These are phyloP conservation scores for Leucosporidium creatinivorum DNA, from an alignment of 768 basidiomycete genomes.

Conservation along the genomic window DNA sequence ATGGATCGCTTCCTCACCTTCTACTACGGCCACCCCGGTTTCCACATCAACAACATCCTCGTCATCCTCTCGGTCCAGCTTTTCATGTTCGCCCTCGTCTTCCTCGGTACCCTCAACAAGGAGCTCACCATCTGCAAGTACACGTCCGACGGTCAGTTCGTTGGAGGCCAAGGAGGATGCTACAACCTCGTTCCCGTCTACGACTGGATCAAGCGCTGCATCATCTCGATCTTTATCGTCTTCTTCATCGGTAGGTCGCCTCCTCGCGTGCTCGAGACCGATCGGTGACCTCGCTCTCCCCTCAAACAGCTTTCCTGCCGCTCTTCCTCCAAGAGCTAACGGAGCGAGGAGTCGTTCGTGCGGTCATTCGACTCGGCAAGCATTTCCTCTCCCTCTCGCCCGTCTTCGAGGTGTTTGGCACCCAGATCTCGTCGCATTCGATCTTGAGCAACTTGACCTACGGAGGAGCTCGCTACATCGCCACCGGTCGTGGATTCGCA, in stretches of 20 bases:
- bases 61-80: slow-evolving; percentile 94
- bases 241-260: slow-evolving; percentile 59
- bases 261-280: slow-evolving; percentile 60
- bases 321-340: slow-evolving; percentile 63
- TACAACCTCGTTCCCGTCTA: slow-evolving; percentile 91
- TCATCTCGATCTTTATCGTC: slow-evolving; percentile 96
- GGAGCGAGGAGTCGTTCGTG: slow-evolving; percentile 87
- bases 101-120: slow-evolving; percentile 84
- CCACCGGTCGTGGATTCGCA: slow-evolving; percentile 97
- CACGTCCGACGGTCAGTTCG: slow-evolving; percentile 59
- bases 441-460: slow-evolving; percentile 95
- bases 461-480: slow-evolving; percentile 96
- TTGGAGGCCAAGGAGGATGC: slow-evolving; percentile 75
- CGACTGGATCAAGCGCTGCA: slow-evolving; percentile 90
- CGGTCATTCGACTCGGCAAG: slow-evolving; percentile 80
- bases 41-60: slow-evolving; percentile 99
- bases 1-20: slow-evolving; percentile 98
- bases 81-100: slow-evolving; percentile 90
- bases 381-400: slow-evolving; percentile 92
- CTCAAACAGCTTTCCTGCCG: slow-evolving; percentile 33
- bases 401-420: slow-evolving; percentile 94
- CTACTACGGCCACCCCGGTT: slow-evolving; percentile 96
- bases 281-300: slow-evolving; percentile 56
- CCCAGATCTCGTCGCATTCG: slow-evolving; percentile 96
- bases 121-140: slow-evolving; percentile 73